Percentiles rank a stretch among this genome's conserved stretches.
phyloP scores from a whole-genome alignment of 2,329 filamentous ascomycete species.

The Aspergillus novoparasiticus region DNA sequence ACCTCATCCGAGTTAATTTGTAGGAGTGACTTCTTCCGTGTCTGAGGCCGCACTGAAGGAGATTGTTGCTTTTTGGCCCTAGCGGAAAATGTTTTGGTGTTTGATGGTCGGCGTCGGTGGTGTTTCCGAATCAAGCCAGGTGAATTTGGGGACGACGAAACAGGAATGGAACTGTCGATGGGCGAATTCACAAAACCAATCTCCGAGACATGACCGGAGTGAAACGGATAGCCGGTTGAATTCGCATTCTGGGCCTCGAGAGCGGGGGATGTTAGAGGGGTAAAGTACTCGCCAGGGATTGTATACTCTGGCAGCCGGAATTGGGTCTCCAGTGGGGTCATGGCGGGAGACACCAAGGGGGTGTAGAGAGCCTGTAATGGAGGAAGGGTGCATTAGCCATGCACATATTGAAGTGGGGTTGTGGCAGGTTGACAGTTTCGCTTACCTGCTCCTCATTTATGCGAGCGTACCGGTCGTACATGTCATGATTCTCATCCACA shows the following conservation, averaged over 20 bases:
- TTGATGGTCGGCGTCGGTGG: conserved; percentile 41
- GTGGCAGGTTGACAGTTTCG: not conserved
- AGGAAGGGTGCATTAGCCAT: conserved; percentile 20
- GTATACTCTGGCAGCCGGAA: conserved; percentile 52
- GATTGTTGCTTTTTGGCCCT: conserved; percentile 47
- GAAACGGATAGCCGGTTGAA: conserved; percentile 38
- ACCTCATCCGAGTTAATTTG: conserved; percentile 38
- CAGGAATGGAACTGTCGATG: conserved; percentile 40
- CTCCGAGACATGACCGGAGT: conserved; percentile 39
- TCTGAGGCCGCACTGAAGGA: conserved; percentile 46
- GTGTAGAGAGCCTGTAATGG: conserved; percentile 49
- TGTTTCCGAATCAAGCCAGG: conserved; percentile 41
- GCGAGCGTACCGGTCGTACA: conserved; percentile 49
- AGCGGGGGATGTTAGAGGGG: conserved; percentile 53
- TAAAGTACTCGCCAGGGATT: conserved; percentile 53
- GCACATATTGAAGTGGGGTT: conserved; percentile 4
- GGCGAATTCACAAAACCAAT: conserved; percentile 46
- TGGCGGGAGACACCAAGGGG: conserved; percentile 53
- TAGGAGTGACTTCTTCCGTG: conserved; percentile 36
- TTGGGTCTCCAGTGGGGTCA: conserved; percentile 52
- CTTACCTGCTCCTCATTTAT: conserved; percentile 48
- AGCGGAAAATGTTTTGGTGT: conserved; percentile 34
- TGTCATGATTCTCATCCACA: conserved; percentile 43
- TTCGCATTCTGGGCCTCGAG: conserved; percentile 49
- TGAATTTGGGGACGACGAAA: conserved; percentile 34